These are phyloP conservation scores for Pulveroboletus frians DNA, from an alignment of 768 basidiomycete genomes.

Conservation along the genomic window DNA sequence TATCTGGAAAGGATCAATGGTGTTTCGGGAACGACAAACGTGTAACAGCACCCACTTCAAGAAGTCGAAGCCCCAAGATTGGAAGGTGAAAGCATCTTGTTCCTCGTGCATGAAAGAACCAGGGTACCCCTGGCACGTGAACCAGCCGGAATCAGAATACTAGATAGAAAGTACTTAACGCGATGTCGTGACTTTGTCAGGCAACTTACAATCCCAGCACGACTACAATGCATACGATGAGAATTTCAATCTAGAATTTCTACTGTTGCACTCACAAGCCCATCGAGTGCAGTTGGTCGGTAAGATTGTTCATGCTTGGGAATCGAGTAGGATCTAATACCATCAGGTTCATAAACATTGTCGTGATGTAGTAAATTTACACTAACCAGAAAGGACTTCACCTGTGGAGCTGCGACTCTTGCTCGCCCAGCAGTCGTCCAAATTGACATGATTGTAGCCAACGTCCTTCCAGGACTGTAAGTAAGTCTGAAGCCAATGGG, in stretches of 20 bases:
- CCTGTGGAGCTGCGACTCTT: slow-evolving; percentile 48
- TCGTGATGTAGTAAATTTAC: not conserved
- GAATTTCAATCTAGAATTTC: not conserved
- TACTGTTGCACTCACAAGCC: slow-evolving; percentile 43
- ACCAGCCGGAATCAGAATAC: slow-evolving; percentile 70
- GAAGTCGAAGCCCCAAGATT: slow-evolving; percentile 58
- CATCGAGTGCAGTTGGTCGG: slow-evolving; percentile 47
- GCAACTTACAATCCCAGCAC: slow-evolving; percentile 54
- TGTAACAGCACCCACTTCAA: slow-evolving; percentile 43
- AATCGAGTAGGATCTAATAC: slow-evolving; percentile 45
- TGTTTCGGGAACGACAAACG: not conserved
- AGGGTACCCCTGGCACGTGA: slow-evolving; percentile 55
- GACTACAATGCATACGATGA: slow-evolving; percentile 28
- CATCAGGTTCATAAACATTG: not conserved
- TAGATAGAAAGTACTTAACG: slow-evolving; percentile 14
- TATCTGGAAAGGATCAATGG: slow-evolving; percentile 35
- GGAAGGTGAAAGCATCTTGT: slow-evolving; percentile 54
- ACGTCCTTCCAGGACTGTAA: slow-evolving; percentile 35
- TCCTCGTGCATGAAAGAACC: slow-evolving; percentile 60
- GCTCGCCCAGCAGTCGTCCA: slow-evolving; percentile 63
- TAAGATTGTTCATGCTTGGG: slow-evolving; percentile 52
- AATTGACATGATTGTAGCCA: slow-evolving; percentile 55
- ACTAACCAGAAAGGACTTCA: slow-evolving; percentile 50
- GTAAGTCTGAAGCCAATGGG: not conserved
- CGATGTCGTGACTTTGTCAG: not conserved